Percentiles rank a stretch among this genome's conserved stretches.
These are phyloP conservation scores for Ogataea paraovalis DNA, from an alignment of 805 yeast genomes.

Conservation along the genomic window DNA sequence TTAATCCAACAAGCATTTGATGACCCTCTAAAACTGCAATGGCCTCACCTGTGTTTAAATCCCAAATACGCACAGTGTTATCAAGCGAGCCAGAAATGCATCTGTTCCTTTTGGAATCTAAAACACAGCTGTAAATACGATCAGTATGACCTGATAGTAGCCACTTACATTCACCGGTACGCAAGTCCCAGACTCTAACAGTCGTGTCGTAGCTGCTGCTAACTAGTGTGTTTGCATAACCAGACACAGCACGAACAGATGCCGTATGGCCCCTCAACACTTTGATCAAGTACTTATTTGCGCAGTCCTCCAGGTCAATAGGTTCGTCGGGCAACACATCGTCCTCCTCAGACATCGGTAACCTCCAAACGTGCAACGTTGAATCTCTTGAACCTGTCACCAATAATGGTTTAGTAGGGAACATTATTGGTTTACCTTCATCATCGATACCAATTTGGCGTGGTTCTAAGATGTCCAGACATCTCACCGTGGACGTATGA, in stretches of 20 bases:
- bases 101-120: slow-evolving; percentile 69
- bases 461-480: slow-evolving; percentile 78
- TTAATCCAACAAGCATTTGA: slow-evolving; percentile 81
- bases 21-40: slow-evolving; percentile 79
- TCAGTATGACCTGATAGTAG: slow-evolving; percentile 81
- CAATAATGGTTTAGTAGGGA: slow-evolving; percentile 64
- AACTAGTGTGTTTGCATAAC: slow-evolving; percentile 75
- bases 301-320: slow-evolving; percentile 34
- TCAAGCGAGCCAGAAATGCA: slow-evolving; percentile 94
- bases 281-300: slow-evolving; percentile 63
- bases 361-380: slow-evolving; percentile 67
- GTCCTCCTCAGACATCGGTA: slow-evolving; percentile 49
- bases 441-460: slow-evolving; percentile 58
- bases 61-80: slow-evolving; percentile 86
- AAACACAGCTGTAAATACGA: slow-evolving; percentile 82
- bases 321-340: slow-evolving; percentile 36
- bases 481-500: slow-evolving; percentile 89
- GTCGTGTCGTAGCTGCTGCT: slow-evolving; percentile 90
- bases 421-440: slow-evolving; percentile 50
- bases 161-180: slow-evolving; percentile 66
- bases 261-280: slow-evolving; percentile 72
- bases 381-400: slow-evolving; percentile 88
- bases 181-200: slow-evolving; percentile 88
- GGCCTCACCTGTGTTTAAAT: slow-evolving; percentile 68
- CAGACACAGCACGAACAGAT: slow-evolving; percentile 83